Evolutionary conservation across 2,329 filamentous ascomycete species (phyloP).

Genomic region (Pyrenochaeta sp.): DNA sequence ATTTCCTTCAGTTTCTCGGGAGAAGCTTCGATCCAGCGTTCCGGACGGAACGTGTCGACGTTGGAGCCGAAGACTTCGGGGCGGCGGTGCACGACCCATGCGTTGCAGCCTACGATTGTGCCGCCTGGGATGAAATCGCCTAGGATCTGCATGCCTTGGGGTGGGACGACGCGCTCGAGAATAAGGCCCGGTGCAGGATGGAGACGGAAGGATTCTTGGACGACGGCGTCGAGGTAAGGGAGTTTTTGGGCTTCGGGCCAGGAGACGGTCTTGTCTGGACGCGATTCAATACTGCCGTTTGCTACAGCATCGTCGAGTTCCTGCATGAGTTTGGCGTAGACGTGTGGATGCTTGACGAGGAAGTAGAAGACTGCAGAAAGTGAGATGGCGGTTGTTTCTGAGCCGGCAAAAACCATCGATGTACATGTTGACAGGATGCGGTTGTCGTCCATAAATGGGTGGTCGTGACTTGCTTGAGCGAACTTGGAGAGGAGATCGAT

Average conservation of each 20-base stretch:
- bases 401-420: slow-evolving; percentile 77
- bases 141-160: slow-evolving; percentile 68
- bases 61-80: slow-evolving; percentile 74
- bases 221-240: slow-evolving; percentile 77
- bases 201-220: slow-evolving; percentile 80
- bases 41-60: slow-evolving; percentile 71
- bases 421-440: slow-evolving; percentile 75
- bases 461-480: slow-evolving; percentile 70
- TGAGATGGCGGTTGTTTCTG: slow-evolving; percentile 81
- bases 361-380: slow-evolving; percentile 77
- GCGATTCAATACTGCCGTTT: slow-evolving; percentile 56
- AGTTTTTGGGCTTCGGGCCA: slow-evolving; percentile 75
- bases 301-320: slow-evolving; percentile 70
- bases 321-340: slow-evolving; percentile 63
- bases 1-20: slow-evolving; percentile 69
- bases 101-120: slow-evolving; percentile 77
- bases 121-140: slow-evolving; percentile 71
- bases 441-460: slow-evolving; percentile 75
- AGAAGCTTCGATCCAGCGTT: slow-evolving; percentile 68
- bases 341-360: slow-evolving; percentile 69
- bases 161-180: slow-evolving; percentile 76
- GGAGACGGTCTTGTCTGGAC: slow-evolving; percentile 67
- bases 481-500: slow-evolving; percentile 76
- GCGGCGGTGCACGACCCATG: slow-evolving; percentile 77
- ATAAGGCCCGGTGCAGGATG: slow-evolving; percentile 78